These are phyloP conservation scores for Fusarium tricinctum DNA, from an alignment of 2,329 filamentous ascomycete species.

Conservation along the genomic window DNA sequence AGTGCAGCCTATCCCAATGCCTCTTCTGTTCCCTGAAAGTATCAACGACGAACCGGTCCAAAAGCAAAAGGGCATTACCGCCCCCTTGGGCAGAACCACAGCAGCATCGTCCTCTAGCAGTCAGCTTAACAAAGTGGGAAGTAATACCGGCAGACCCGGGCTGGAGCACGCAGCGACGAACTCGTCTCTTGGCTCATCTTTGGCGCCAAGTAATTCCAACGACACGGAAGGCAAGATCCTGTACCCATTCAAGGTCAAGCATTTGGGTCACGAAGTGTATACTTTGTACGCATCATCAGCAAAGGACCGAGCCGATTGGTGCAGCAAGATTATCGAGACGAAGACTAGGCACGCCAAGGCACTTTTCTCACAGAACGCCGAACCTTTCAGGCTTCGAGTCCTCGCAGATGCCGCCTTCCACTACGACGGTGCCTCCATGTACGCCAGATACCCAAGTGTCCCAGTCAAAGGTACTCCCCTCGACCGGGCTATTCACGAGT, in stretches of 20 bases:
- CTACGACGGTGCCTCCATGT: conserved; percentile 74
- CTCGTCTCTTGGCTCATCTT: conserved; percentile 71
- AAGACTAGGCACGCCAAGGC: conserved; percentile 94
- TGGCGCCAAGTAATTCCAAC: conserved; percentile 64
- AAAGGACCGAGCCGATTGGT: conserved; percentile 87
- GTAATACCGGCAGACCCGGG: conserved; percentile 68
- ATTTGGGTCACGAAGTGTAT: conserved; percentile 93
- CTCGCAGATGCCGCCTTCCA: conserved; percentile 93
- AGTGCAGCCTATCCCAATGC: conserved; percentile 89
- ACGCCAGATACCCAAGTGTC: conserved; percentile 74
- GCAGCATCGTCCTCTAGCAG: conserved; percentile 71
- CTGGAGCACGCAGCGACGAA: conserved; percentile 78
- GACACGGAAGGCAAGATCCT: conserved; percentile 86
- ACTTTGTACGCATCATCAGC: conserved; percentile 87
- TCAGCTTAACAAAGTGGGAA: conserved; percentile 69
- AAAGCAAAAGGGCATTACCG: conserved; percentile 81
- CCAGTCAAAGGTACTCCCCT: conserved; percentile 91
- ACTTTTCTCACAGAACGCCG: conserved; percentile 90
- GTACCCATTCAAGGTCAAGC: conserved; percentile 96
- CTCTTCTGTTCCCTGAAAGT: conserved; percentile 91
- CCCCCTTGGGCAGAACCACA: conserved; percentile 71
- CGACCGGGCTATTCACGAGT: conserved; percentile 89
- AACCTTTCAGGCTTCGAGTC: conserved; percentile 92
- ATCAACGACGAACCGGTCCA: conserved; percentile 91
- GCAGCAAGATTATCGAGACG: conserved; percentile 90